Percentiles rank a stretch among this genome's conserved stretches.
Conservation (phyloP, 1,284 basidiomycete species). For the Pterulicium gracile region DNA sequence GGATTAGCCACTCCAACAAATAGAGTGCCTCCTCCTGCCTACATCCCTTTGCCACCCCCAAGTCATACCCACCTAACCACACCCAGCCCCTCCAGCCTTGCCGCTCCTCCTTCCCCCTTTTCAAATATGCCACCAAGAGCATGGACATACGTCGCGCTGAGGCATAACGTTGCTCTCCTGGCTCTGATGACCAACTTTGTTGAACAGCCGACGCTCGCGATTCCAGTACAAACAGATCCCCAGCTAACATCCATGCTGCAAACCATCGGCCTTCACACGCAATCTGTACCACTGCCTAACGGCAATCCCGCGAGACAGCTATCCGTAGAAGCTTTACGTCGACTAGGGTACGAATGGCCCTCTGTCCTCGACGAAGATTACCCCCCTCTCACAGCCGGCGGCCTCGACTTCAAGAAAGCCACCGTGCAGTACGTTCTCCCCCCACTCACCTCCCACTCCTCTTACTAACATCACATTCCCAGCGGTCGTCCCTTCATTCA, state of each 20-base stretch:
- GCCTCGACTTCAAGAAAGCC: conserved; percentile 48
- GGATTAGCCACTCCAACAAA: no score
- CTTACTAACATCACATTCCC: conserved; percentile 10
- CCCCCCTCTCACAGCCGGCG: conserved; percentile 28
- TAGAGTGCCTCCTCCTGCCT: conserved; percentile 12
- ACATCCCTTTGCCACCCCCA: conserved; percentile 22
- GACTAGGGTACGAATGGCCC: conserved; percentile 53
- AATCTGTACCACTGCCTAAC: no score
- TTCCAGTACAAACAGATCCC: no score
- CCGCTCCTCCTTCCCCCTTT: neutral
- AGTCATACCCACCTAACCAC: conserved; percentile 11
- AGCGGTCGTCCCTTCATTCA: conserved; percentile 55
- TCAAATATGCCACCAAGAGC: neutral
- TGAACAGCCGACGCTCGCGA: no score
- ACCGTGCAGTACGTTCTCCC: conserved; percentile 42
- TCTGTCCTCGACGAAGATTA: conserved; percentile 47
- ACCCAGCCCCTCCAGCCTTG: neutral
- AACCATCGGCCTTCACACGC: conserved; percentile 14
- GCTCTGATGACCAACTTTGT: conserved; percentile 8
- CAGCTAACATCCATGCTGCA: conserved; percentile 18
- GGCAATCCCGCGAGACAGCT: neutral
- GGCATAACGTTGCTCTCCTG: conserved; percentile 10
- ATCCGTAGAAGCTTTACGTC: conserved; percentile 12
- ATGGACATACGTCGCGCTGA: neutral
- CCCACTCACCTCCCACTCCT: conserved; percentile 4